phyloP scores from a whole-genome alignment of 805 yeast species.

The Candida endomychidarum region DNA sequence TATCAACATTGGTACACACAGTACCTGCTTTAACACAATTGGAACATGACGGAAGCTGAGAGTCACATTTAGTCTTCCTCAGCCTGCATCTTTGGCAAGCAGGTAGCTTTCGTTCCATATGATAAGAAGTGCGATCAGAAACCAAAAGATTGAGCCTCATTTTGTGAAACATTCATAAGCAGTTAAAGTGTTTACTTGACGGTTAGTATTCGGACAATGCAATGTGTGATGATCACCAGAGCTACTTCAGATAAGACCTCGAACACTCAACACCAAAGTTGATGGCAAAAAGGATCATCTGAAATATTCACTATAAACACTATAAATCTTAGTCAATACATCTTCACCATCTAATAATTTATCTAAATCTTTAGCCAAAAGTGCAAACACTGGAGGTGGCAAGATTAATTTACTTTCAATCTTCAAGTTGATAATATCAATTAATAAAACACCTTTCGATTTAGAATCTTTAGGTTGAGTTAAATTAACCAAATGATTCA shows the following conservation, averaged over 20 bases:
- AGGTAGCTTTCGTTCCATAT: conserved; percentile 10
- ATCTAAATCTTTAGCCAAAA: conserved; percentile 13
- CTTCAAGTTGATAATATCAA: conserved; percentile 19
- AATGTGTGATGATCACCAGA: no score
- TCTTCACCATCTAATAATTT: conserved; percentile 15
- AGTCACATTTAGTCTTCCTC: conserved; percentile 13
- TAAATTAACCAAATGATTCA: conserved; percentile 62
- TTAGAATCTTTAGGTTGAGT: conserved; percentile 10
- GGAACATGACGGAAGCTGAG: conserved; percentile 23
- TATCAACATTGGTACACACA: conserved; percentile 24
- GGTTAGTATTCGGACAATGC: no score
- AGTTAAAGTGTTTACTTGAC: no score
- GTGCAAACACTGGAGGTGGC: conserved; percentile 9
- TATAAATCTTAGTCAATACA: conserved; percentile 10
- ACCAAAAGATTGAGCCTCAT: no score
- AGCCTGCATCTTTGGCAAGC: conserved; percentile 17
- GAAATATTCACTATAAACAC: conserved; percentile 15
- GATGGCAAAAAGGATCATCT: no score
- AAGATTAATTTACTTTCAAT: conserved; percentile 16
- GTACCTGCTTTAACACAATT: conserved; percentile 28
- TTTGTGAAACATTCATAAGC: no score
- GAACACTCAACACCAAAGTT: no score
- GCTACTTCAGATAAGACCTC: no score
- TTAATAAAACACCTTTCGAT: conserved; percentile 16
- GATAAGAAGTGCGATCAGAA: no score